phyloP scores from a whole-genome alignment of 768 basidiomycete genomes.

The Favolaschia claudopus region DNA sequence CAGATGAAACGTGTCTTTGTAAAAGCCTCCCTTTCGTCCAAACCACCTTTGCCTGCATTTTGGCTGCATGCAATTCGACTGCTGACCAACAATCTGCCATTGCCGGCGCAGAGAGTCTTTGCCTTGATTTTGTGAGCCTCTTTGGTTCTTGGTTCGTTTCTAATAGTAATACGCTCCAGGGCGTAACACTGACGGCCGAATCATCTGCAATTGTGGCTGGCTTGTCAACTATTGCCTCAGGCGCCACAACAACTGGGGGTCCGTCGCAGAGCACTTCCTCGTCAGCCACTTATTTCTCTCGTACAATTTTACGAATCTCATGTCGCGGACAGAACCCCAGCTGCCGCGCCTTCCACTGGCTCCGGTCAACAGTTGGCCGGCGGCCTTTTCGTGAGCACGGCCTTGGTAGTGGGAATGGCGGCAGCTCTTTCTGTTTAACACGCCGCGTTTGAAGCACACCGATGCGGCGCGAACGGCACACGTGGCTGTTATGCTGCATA shows the following conservation, averaged over 20 bases:
- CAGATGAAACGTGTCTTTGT: slow-evolving; percentile 12
- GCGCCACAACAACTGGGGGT: background rate
- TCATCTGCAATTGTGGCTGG: slow-evolving; percentile 11
- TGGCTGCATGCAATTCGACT: slow-evolving; percentile 3
- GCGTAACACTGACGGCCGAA: slow-evolving; percentile 14
- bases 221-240: slow-evolving; percentile 4
- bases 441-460: too few relatives aligned
- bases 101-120: slow-evolving; percentile 8
- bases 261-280: background rate
- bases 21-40: slow-evolving; percentile 15
- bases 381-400: background rate
- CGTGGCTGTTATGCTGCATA: too few relatives aligned
- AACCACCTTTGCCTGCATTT: slow-evolving; percentile 16
- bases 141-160: slow-evolving; percentile 57
- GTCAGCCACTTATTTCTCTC: background rate
- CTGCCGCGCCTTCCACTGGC: background rate
- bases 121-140: slow-evolving; percentile 19
- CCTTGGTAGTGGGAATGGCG: background rate
- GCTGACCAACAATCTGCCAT: slow-evolving; percentile 17
- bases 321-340: slow-evolving; percentile 1
- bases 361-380: background rate
- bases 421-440: slow-evolving; percentile 1
- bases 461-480: too few relatives aligned
- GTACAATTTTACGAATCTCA: background rate
- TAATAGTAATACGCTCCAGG: background rate